These are phyloP conservation scores for Trichoderma harzianum DNA, from an alignment of 2,329 filamentous ascomycete genomes.

Conservation along the genomic window DNA sequence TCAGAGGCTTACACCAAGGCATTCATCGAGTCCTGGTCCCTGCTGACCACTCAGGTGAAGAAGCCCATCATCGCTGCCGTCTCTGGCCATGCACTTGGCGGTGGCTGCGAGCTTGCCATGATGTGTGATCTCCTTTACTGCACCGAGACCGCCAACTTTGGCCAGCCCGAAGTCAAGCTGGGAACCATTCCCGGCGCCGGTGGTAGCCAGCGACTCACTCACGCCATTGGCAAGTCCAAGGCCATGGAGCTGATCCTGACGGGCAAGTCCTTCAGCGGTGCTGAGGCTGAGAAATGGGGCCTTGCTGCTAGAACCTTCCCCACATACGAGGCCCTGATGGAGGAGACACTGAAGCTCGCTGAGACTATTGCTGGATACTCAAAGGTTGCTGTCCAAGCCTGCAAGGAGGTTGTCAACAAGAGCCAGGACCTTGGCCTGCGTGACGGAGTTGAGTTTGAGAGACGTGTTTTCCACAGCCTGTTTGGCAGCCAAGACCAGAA, in stretches of 20 bases:
- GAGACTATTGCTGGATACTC: constrained; percentile 87
- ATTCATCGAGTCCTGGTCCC: constrained; percentile 95
- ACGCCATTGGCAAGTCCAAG: constrained; percentile 76
- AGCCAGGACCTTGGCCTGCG: constrained; percentile 84
- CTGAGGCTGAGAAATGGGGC: constrained; percentile 85
- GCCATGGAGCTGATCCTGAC: constrained; percentile 92
- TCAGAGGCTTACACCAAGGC: constrained; percentile 80
- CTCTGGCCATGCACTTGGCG: constrained; percentile 89
- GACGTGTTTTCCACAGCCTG: constrained; percentile 84
- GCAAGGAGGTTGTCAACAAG: constrained; percentile 99
- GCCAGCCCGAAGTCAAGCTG: constrained; percentile 95
- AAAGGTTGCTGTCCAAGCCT: constrained; percentile 80
- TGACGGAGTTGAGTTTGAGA: constrained; percentile 93
- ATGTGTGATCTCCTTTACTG: constrained; percentile 97
- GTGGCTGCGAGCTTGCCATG: constrained; percentile 93
- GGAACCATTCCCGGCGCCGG: constrained; percentile 90
- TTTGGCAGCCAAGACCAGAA: constrained; percentile 98
- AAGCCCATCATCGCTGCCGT: constrained; percentile 94
- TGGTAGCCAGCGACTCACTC: constrained; percentile 82
- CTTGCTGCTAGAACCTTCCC: constrained; percentile 80
- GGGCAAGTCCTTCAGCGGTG: constrained; percentile 77
- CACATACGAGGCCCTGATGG: constrained; percentile 76
- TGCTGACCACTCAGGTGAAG: constrained; percentile 77
- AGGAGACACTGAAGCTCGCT: constrained; percentile 76
- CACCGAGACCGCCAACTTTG: constrained; percentile 81